Percentiles rank a stretch among this genome's conserved stretches.
Conservation (phyloP, 2,329 filamentous ascomycete genomes). For the Aureobasidium sp. region DNA sequence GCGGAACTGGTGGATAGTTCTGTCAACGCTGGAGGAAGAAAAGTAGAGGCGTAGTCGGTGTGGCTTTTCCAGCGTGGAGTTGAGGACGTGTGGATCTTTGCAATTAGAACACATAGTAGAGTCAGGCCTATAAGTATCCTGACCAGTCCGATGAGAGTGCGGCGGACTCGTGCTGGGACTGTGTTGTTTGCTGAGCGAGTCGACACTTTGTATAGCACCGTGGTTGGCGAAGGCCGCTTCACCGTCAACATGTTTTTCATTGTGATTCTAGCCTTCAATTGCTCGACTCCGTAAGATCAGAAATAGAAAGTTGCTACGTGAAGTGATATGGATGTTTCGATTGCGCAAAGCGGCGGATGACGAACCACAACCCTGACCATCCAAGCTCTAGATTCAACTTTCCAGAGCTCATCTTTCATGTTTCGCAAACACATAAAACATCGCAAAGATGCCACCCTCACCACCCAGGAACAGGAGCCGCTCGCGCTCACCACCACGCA, state of each 20-base stretch:
- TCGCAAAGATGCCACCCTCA: constrained; percentile 5
- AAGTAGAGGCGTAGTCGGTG: constrained; percentile 10
- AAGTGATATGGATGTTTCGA: background rate
- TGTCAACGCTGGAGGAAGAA: constrained; percentile 15
- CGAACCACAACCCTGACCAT: constrained; percentile 1
- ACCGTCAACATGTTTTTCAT: constrained; percentile 26
- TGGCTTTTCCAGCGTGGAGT: background rate
- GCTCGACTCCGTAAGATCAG: background rate
- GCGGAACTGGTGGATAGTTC: constrained; percentile 26
- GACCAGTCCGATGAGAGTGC: constrained; percentile 38
- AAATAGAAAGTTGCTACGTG: background rate
- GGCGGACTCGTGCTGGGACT: constrained; percentile 39
- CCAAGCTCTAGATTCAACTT: background rate
- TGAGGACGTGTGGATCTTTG: constrained; percentile 20
- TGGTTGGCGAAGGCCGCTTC: constrained; percentile 59
- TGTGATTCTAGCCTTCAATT: background rate
- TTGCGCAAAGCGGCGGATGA: background rate
- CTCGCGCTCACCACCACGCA: constrained; percentile 27
- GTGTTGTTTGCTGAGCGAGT: constrained; percentile 56
- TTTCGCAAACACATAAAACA: background rate
- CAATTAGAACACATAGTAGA: constrained; percentile 28
- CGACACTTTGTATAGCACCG: constrained; percentile 86
- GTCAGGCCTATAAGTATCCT: constrained; percentile 39
- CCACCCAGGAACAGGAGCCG: constrained; percentile 18
- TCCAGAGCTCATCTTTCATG: background rate